Percentiles rank a stretch among this genome's conserved stretches.
Evolutionary conservation across 1,284 basidiomycete genomes (phyloP).

Genomic region (Sporisorium graminicola): DNA sequence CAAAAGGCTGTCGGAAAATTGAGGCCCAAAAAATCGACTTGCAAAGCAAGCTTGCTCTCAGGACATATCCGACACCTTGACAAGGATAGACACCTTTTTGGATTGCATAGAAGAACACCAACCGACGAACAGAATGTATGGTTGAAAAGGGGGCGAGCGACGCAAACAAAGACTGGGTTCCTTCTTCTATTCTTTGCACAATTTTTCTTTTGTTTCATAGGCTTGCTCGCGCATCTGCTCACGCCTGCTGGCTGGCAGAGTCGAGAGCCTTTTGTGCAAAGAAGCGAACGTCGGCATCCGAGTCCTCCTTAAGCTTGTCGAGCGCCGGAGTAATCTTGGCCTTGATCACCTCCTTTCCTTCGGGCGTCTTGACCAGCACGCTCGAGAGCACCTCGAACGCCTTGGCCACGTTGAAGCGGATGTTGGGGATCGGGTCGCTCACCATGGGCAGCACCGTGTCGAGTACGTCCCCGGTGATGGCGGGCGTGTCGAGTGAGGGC

Average conservation of each 20-base stretch:
- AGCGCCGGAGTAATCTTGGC: constrained; percentile 84
- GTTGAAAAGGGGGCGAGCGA: constrained; percentile 5
- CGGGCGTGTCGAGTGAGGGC: constrained; percentile 87
- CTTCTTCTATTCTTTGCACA: not conserved
- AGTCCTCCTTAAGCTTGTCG: constrained; percentile 88
- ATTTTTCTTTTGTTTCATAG: constrained; percentile 7
- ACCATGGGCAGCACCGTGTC: constrained; percentile 87
- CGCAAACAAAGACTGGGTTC: not conserved
- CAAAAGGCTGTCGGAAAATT: not conserved
- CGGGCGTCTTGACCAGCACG: constrained; percentile 77
- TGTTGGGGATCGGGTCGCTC: constrained; percentile 95
- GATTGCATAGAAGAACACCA: constrained; percentile 20
- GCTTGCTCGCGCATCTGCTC: not conserved
- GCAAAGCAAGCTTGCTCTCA: not conserved
- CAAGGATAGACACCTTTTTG: constrained; percentile 4
- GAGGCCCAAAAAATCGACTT: not conserved
- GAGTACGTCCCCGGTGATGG: constrained; percentile 87
- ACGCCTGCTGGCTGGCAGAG: constrained; percentile 39
- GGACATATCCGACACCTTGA: not conserved
- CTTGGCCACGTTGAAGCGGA: constrained; percentile 98
- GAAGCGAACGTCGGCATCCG: constrained; percentile 93
- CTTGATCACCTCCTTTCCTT: constrained; percentile 81
- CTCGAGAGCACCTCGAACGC: constrained; percentile 79
- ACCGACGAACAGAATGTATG: constrained; percentile 16
- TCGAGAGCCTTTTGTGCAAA: constrained; percentile 71